A percentile compares a stretch with the other conserved stretches of the same genome.
phyloP scores from a whole-genome alignment of 163 green algal genomes.

The Chlorella variabilis region DNA sequence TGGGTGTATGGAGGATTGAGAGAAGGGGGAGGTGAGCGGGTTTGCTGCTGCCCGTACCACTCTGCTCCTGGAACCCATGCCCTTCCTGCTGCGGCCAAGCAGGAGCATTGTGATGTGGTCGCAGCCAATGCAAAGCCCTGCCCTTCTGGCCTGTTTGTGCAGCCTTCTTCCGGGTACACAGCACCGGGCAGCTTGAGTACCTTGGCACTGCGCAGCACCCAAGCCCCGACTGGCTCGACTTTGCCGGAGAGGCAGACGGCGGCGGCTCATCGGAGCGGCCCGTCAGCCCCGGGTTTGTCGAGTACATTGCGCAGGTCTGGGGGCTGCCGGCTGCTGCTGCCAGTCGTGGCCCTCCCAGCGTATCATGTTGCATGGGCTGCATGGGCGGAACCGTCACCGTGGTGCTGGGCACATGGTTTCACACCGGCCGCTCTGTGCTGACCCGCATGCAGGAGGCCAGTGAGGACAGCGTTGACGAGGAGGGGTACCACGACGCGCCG shows the following conservation, averaged over 20 bases:
- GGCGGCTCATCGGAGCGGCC: neutral
- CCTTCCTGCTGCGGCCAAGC: too few relatives aligned
- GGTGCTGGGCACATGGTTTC: too few relatives aligned
- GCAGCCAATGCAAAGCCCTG: too few relatives aligned
- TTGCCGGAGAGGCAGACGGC: neutral
- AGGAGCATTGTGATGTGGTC: too few relatives aligned
- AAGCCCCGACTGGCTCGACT: neutral
- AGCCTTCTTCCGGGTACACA: constrained; percentile 17
- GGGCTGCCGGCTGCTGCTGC: too few relatives aligned
- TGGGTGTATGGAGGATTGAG: neutral
- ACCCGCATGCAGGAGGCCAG: neutral
- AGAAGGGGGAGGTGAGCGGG: neutral
- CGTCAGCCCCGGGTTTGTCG: constrained; percentile 6
- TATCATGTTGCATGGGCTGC: neutral
- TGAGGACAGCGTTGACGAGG: constrained; percentile 4
- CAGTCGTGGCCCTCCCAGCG: too few relatives aligned
- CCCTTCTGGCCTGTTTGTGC: neutral
- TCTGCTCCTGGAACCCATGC: too few relatives aligned
- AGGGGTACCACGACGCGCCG: constrained; percentile 9
- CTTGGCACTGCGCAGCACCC: neutral
- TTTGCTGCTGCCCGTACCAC: too few relatives aligned
- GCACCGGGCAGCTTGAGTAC: neutral
- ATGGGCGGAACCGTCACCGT: too few relatives aligned
- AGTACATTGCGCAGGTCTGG: neutral
- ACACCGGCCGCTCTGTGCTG: too few relatives aligned